phyloP scores from a whole-genome alignment of 176 grass and related monocot genomes.

The Alopecurus myosuroides region DNA sequence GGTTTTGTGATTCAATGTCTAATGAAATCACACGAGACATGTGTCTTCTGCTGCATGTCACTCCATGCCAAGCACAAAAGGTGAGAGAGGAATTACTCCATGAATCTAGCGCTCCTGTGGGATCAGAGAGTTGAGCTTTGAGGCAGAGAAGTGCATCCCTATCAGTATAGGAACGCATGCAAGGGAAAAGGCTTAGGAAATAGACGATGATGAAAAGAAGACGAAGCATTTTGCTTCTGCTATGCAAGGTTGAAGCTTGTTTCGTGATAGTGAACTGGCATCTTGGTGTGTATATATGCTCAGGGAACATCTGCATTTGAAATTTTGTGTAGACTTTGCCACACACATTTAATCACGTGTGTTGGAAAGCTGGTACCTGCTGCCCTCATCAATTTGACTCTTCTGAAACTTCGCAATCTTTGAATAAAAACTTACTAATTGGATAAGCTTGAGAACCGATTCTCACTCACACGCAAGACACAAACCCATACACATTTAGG shows the following conservation, averaged over 20 bases:
- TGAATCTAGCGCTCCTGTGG: neutral
- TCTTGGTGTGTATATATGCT: neutral
- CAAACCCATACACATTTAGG: neutral
- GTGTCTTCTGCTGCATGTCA: neutral
- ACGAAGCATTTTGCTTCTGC: neutral
- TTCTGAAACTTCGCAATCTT: too few relatives aligned
- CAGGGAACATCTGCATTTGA: too few relatives aligned
- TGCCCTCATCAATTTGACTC: too few relatives aligned
- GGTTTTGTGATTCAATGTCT: neutral
- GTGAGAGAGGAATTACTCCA: neutral
- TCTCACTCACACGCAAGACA: neutral
- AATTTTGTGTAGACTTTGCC: neutral
- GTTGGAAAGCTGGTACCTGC: neutral
- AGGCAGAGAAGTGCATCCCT: constrained; percentile 25
- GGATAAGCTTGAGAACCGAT: too few relatives aligned
- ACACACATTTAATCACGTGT: neutral
- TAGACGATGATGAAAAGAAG: neutral
- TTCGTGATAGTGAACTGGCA: neutral
- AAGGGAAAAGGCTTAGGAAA: neutral
- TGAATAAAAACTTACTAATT: too few relatives aligned
- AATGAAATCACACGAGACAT: neutral
- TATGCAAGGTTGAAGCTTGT: neutral
- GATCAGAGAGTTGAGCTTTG: constrained; percentile 16
- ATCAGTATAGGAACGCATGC: neutral
- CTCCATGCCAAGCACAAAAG: constrained; percentile 17